These are phyloP conservation scores for Thalassiosira exigua DNA, from an alignment of 352 stramenopile genomes.

Conservation along the genomic window DNA sequence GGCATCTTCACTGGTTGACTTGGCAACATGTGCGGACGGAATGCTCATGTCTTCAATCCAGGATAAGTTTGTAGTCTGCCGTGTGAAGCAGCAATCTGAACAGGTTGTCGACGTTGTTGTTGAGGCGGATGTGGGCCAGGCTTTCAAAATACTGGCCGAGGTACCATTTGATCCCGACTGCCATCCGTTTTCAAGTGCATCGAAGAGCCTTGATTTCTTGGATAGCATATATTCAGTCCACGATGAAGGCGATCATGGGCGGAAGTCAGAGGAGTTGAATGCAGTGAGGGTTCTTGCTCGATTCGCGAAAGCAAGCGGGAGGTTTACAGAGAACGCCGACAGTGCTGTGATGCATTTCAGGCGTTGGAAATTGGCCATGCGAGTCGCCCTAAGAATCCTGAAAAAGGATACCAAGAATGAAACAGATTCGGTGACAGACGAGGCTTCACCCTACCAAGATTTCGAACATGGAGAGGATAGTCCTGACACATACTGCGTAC, in stretches of 20 bases:
- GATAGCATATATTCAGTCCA: not conserved
- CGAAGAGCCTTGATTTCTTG: conserved; percentile 17
- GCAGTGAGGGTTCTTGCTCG: conserved; percentile 6
- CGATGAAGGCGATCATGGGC: conserved; percentile 26
- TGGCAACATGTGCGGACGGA: not conserved
- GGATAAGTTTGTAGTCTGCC: not conserved
- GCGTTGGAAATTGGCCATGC: conserved; percentile 10
- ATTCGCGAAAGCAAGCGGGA: not conserved
- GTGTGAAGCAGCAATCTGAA: not conserved
- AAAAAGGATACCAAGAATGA: not conserved
- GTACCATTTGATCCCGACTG: not conserved
- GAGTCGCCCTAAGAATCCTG: conserved; percentile 1
- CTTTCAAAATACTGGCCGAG: too few species aligned
- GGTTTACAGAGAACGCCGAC: not conserved
- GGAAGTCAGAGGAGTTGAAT: conserved; percentile 40
- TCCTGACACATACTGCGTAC: conserved; percentile 1
- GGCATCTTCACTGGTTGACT: not conserved
- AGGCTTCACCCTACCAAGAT: too few species aligned
- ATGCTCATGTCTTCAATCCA: not conserved
- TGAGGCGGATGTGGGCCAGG: not conserved
- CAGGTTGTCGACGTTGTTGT: not conserved
- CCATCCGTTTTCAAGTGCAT: not conserved
- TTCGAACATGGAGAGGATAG: too few species aligned
- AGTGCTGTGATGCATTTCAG: conserved; percentile 13
- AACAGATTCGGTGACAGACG: not conserved